A percentile compares a stretch with the other conserved stretches of the same genome.
phyloP scores from a whole-genome alignment of 164 flowering plant genomes.

The Vitis rupestris region DNA sequence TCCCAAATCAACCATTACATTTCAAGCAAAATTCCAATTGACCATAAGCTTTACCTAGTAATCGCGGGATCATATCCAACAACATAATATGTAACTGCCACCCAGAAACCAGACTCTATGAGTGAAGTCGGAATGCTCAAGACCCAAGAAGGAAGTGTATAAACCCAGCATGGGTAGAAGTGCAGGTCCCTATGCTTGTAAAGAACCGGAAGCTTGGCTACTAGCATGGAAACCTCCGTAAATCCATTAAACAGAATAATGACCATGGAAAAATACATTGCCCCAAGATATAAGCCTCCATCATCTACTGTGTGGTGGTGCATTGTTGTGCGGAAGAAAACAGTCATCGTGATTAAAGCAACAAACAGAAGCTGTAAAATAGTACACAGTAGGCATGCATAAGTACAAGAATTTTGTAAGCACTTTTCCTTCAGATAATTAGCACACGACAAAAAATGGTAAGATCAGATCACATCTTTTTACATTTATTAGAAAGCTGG shows the following conservation, averaged over 20 bases:
- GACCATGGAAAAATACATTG: conserved; percentile 80
- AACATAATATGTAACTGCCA: conserved; percentile 83
- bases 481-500: too few relatives aligned
- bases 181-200: conserved; percentile 96
- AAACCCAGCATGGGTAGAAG: conserved; percentile 95
- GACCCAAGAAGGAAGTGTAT: conserved; percentile 91
- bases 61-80: conserved; percentile 89
- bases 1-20: conserved; percentile 2
- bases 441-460: too few relatives aligned
- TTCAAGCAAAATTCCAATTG: neutral
- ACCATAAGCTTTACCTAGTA: conserved; percentile 48
- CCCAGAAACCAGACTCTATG: conserved; percentile 91
- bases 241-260: conserved; percentile 94
- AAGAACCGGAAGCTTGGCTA: conserved; percentile 87
- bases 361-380: conserved; percentile 81
- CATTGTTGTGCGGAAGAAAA: conserved; percentile 81
- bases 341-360: conserved; percentile 89
- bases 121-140: conserved; percentile 88
- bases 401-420: neutral
- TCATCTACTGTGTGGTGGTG: conserved; percentile 77
- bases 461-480: too few relatives aligned
- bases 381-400: conserved; percentile 1
- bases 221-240: conserved; percentile 90
- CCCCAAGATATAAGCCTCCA: conserved; percentile 82
- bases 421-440: neutral